Evolutionary conservation across 495 filamentous ascomycete species (phyloP).

Genomic region (Aspergillus conjunctus): DNA sequence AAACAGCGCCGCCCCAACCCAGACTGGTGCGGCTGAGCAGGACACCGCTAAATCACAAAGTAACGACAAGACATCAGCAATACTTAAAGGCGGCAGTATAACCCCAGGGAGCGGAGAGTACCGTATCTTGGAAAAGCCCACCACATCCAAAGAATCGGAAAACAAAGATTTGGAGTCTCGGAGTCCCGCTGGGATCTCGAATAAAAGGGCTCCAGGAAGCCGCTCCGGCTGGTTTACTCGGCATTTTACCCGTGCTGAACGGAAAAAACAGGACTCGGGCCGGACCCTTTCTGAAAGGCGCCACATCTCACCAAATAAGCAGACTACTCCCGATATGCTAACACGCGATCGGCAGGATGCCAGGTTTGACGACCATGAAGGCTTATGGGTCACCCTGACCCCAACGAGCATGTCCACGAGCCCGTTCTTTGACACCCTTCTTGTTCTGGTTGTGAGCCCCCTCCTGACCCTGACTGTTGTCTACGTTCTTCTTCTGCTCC

Average conservation of each 20-base stretch:
- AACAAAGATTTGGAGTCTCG: conserved; percentile 11
- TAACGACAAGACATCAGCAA: conserved; percentile 37
- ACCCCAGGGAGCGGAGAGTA: conserved; percentile 82
- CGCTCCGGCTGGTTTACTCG: conserved; percentile 38
- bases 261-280: conserved; percentile 15
- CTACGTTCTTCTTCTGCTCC: conserved; percentile 83
- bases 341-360: conserved; percentile 18
- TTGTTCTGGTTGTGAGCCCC: conserved; percentile 90
- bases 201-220: not conserved
- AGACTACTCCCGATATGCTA: conserved; percentile 12
- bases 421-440: conserved; percentile 92
- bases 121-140: conserved; percentile 39
- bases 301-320: not conserved
- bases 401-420: conserved; percentile 88
- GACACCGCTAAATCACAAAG: conserved; percentile 29
- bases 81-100: conserved; percentile 67
- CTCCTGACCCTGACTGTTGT: conserved; percentile 90
- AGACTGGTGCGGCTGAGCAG: conserved; percentile 29
- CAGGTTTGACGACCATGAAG: conserved; percentile 63
- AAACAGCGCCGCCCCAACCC: conserved; percentile 31
- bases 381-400: conserved; percentile 93
- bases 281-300: conserved; percentile 11
- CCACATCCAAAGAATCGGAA: conserved; percentile 22
- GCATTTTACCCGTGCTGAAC: conserved; percentile 38
- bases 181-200: not conserved